A percentile compares a stretch with the other conserved stretches of the same genome.
Conservation (phyloP, 495 filamentous ascomycete genomes). For the Lepidopterella palustris region DNA sequence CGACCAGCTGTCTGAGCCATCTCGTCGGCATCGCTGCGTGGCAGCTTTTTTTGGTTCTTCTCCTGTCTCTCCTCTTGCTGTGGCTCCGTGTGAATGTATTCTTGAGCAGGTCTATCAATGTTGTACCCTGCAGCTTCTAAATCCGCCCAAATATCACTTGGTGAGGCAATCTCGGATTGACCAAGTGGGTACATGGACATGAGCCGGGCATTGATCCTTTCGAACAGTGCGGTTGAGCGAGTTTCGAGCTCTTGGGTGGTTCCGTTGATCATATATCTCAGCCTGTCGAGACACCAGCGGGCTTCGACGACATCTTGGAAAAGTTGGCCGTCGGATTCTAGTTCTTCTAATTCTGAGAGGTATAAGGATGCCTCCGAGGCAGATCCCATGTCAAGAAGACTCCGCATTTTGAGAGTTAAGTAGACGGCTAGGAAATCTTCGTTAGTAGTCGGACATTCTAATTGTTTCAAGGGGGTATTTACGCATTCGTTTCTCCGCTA, state of each 20-base stretch:
- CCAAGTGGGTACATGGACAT: constrained; percentile 23
- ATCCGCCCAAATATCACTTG: constrained; percentile 17
- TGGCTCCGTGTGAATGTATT: background rate
- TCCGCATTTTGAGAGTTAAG: constrained; percentile 14
- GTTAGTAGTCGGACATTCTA: background rate
- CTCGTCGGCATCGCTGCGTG: constrained; percentile 57
- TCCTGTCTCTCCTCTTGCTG: constrained; percentile 14
- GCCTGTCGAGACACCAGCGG: constrained; percentile 13
- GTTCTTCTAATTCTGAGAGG: constrained; percentile 6
- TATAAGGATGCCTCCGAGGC: background rate
- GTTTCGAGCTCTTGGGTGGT: constrained; percentile 3
- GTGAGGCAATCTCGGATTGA: background rate
- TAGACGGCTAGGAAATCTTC: constrained; percentile 12
- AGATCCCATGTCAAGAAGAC: constrained; percentile 5
- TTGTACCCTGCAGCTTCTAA: constrained; percentile 17
- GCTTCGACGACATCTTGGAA: constrained; percentile 17
- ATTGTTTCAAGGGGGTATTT: background rate
- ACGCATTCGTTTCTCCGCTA: constrained; percentile 16
- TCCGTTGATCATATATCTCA: constrained; percentile 9
- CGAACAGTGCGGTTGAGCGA: constrained; percentile 12
- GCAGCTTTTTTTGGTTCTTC: constrained; percentile 25
- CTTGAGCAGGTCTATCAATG: background rate
- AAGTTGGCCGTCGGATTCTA: constrained; percentile 7
- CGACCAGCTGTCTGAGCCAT: constrained; percentile 64
- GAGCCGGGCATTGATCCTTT: constrained; percentile 20